Evolutionary conservation across 192 early-diverging fungal species (phyloP).

Genomic region (Lobulomyces angularis): DNA sequence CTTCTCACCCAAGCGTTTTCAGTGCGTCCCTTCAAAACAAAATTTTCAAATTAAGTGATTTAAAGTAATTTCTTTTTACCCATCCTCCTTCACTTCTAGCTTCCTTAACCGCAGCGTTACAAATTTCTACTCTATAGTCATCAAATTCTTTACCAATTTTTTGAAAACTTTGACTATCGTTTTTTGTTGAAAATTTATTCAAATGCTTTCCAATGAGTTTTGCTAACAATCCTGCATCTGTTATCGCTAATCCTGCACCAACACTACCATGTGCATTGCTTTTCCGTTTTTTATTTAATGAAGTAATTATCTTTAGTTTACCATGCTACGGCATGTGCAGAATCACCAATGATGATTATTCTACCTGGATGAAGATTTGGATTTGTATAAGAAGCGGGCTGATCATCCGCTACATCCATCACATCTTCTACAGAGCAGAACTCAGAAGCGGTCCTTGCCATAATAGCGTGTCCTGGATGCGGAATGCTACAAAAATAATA

Average conservation of each 20-base stretch:
- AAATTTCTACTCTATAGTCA: constrained; percentile 9
- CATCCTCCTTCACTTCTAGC: constrained; percentile 28
- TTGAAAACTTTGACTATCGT: constrained; percentile 9
- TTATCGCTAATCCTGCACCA: constrained; percentile 28
- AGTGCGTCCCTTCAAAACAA: too few relatives aligned
- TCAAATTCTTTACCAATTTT: constrained; percentile 21
- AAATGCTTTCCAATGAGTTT: constrained; percentile 24
- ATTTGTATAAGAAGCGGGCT: constrained; percentile 21
- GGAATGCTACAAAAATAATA: constrained; percentile 12
- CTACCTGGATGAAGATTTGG: constrained; percentile 39
- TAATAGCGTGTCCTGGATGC: constrained; percentile 18
- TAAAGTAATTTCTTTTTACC: too few relatives aligned
- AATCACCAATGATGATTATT: constrained; percentile 36
- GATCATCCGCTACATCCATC: constrained; percentile 24
- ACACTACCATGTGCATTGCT: constrained; percentile 28
- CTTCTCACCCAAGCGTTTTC: constrained; percentile 21
- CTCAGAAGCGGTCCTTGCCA: constrained; percentile 26
- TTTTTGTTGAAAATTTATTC: background rate
- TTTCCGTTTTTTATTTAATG: too few relatives aligned
- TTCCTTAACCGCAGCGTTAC: constrained; percentile 18
- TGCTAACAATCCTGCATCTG: constrained; percentile 29
- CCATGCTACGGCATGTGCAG: constrained; percentile 36
- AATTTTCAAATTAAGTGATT: too few relatives aligned
- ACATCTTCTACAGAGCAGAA: constrained; percentile 17
- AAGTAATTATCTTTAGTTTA: too few relatives aligned